These are phyloP conservation scores for Triticum aestivum DNA, from an alignment of 176 grass and related monocot species.

Conservation along the genomic window DNA sequence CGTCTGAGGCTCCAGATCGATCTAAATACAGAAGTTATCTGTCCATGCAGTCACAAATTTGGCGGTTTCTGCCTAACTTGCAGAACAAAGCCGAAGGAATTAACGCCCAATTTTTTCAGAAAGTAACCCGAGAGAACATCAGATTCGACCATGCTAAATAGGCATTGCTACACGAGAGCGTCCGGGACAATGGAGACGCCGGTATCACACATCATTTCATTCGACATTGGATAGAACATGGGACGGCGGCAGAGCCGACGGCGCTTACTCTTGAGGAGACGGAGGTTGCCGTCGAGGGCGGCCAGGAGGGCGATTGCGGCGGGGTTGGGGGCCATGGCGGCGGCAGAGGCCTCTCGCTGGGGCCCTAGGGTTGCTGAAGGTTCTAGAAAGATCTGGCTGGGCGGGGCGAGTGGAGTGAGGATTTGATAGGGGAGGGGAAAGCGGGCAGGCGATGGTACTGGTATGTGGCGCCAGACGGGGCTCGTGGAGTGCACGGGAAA, in stretches of 20 bases:
- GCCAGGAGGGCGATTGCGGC: constrained; percentile 21
- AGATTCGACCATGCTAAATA: background rate
- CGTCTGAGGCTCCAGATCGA: background rate
- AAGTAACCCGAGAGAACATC: background rate
- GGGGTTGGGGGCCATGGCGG: background rate
- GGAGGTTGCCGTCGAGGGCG: constrained; percentile 15
- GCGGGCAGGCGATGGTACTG: background rate
- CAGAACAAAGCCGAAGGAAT: background rate
- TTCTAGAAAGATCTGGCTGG: constrained; percentile 12
- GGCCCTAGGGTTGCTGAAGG: background rate
- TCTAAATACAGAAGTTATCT: background rate
- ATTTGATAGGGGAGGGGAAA: background rate
- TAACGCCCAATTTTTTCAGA: background rate
- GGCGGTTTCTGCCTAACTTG: background rate
- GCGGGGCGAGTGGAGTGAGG: background rate
- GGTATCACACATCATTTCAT: background rate
- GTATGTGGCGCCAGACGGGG: background rate
- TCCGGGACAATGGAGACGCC: background rate
- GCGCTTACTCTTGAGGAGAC: constrained; percentile 19
- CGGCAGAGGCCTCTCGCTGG: background rate
- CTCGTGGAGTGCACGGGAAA: background rate
- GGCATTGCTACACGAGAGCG: background rate
- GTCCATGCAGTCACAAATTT: background rate
- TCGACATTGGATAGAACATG: background rate
- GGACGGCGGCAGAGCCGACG: background rate